These are phyloP conservation scores for Cladorrhinum samala DNA, from an alignment of 495 filamentous ascomycete species.

Conservation along the genomic window DNA sequence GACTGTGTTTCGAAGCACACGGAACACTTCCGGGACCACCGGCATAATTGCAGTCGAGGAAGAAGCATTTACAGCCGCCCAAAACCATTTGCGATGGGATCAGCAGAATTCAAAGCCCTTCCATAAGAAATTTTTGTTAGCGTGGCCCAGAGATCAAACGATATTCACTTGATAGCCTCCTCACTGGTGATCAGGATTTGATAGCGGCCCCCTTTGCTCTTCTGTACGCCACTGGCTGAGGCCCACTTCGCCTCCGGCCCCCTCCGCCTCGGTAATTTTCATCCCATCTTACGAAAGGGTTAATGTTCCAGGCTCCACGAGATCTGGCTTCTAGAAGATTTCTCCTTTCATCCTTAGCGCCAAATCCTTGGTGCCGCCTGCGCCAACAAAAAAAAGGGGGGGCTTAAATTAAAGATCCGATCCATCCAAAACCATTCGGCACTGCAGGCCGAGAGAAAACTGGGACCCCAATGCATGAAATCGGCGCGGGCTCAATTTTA, in stretches of 20 bases:
- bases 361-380: not conserved
- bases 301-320: no score
- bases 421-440: not conserved
- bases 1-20: not conserved
- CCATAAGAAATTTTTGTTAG: no score
- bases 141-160: no score
- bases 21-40: not conserved
- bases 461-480: not conserved
- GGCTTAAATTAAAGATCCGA: constrained; percentile 3
- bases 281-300: not conserved
- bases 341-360: constrained; percentile 15
- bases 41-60: no score
- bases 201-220: not conserved
- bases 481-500: no score
- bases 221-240: not conserved
- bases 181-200: not conserved
- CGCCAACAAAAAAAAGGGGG: not conserved
- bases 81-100: no score
- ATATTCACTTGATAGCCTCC: no score
- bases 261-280: not conserved
- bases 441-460: not conserved
- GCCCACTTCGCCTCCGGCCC: not conserved
- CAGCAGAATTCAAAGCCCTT: no score
- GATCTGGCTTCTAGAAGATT: constrained; percentile 18
- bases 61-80: no score